phyloP scores from a whole-genome alignment of 768 basidiomycete species.

The Auriculariales sp. region DNA sequence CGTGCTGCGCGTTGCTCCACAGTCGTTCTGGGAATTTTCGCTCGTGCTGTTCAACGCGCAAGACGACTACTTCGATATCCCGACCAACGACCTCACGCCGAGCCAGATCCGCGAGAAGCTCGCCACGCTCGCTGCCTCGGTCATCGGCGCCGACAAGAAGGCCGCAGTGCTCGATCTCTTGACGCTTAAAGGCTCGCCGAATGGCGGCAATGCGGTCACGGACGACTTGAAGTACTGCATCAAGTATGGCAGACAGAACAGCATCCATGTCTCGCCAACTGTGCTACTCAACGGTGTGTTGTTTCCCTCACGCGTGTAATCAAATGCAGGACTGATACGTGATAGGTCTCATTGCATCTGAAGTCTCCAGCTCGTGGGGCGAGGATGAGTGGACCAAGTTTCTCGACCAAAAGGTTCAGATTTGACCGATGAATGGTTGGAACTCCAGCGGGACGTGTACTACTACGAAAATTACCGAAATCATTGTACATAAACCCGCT shows the following conservation, averaged over 20 bases:
- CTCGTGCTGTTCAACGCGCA: conserved; percentile 61
- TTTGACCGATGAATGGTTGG: too few species aligned
- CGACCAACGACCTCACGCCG: conserved; percentile 49
- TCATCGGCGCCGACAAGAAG: conserved; percentile 36
- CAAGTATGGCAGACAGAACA: conserved; percentile 83
- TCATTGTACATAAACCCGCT: too few species aligned
- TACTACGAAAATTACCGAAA: too few species aligned
- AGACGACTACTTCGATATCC: conserved; percentile 67
- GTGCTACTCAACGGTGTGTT: conserved; percentile 46
- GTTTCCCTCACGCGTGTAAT: neutral
- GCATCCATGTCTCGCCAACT: conserved; percentile 84
- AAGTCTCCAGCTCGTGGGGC: conserved; percentile 73
- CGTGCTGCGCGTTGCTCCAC: conserved; percentile 53
- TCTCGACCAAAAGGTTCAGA: conserved; percentile 45
- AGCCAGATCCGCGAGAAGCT: conserved; percentile 64
- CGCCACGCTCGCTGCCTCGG: conserved; percentile 36
- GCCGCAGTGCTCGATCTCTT: conserved; percentile 48
- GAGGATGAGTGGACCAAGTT: conserved; percentile 71
- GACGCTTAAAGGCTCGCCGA: conserved; percentile 43
- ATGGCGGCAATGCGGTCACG: conserved; percentile 72
- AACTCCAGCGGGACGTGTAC: too few species aligned
- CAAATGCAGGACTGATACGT: neutral
- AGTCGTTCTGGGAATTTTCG: conserved; percentile 70
- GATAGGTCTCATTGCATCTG: conserved; percentile 40
- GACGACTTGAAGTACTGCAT: conserved; percentile 84